Evolutionary conservation across 2,329 filamentous ascomycete genomes (phyloP).

Genomic region (Hypoxylon sp.): DNA sequence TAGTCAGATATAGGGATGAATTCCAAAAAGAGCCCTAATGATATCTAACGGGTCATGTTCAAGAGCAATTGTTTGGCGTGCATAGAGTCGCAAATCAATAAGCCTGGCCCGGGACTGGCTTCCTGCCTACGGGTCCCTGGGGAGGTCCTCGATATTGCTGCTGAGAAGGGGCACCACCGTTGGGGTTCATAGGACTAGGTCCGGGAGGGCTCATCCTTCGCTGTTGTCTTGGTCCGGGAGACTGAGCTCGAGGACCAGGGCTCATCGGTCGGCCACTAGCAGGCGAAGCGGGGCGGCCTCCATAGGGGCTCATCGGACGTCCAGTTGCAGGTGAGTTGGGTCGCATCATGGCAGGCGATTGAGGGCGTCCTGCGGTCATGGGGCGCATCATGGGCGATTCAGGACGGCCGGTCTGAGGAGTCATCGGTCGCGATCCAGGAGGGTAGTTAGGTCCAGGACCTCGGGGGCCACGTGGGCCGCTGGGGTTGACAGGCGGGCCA

Average conservation of each 20-base stretch:
- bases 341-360: conserved; percentile 44
- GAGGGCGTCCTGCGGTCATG: conserved; percentile 47
- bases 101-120: conserved; percentile 71
- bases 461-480: conserved; percentile 52
- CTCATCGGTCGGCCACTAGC: conserved; percentile 51
- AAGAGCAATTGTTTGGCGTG: conserved; percentile 3
- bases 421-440: conserved; percentile 58
- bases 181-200: conserved; percentile 64
- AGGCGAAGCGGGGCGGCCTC: conserved; percentile 45
- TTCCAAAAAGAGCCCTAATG: conserved; percentile 2
- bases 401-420: conserved; percentile 56
- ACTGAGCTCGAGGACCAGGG: conserved; percentile 60
- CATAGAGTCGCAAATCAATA: conserved; percentile 54
- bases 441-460: conserved; percentile 55
- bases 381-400: conserved; percentile 56
- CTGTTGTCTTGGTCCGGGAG: conserved; percentile 62
- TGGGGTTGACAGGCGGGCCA: conserved; percentile 69
- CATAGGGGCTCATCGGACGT: conserved; percentile 49
- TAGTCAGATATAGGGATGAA: conserved; percentile 18
- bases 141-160: conserved; percentile 53
- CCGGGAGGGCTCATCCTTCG: conserved; percentile 62
- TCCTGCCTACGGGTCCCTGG: conserved; percentile 64
- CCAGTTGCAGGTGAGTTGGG: conserved; percentile 49
- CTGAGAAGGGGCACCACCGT: conserved; percentile 46
- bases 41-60: conserved; percentile 13